Conservation (phyloP, 495 filamentous ascomycete species). For the Podospora conica region DNA sequence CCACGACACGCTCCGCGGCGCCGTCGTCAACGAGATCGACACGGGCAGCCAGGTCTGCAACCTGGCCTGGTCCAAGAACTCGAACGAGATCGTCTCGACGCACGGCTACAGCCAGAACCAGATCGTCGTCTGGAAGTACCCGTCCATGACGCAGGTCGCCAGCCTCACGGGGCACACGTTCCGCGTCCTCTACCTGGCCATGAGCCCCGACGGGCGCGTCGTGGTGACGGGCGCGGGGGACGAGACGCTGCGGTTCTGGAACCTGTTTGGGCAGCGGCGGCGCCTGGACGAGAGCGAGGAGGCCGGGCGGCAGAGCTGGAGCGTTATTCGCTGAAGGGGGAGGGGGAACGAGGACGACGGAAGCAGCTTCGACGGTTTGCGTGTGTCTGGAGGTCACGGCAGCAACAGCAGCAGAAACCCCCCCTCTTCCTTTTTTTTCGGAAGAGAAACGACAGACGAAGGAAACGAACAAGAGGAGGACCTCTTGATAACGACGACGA, state of each 20-base stretch:
- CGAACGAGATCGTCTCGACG: conserved; percentile 92
- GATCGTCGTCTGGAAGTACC: conserved; percentile 98
- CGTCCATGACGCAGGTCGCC: conserved; percentile 91
- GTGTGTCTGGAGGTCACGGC: background rate
- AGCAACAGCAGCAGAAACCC: background rate
- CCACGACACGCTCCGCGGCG: conserved; percentile 83
- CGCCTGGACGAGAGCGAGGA: conserved; percentile 45
- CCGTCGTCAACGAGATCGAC: conserved; percentile 76
- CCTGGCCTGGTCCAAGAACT: conserved; percentile 90
- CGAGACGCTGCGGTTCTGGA: conserved; percentile 95
- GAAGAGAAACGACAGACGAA: background rate
- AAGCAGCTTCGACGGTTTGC: conserved; percentile 4
- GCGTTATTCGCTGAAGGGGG: conserved; percentile 56
- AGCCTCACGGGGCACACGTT: conserved; percentile 95
- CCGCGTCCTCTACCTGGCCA: conserved; percentile 89
- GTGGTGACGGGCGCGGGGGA: conserved; percentile 96
- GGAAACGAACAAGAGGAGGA: background rate
- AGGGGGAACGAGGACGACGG: background rate
- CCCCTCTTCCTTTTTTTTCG: background rate
- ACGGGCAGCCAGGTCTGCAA: conserved; percentile 98
- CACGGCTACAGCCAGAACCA: conserved; percentile 98
- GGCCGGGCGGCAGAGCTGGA: conserved; percentile 53
- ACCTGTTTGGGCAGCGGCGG: conserved; percentile 72
- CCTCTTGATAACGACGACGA: background rate
- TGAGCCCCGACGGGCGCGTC: conserved; percentile 90